A percentile compares a stretch with the other conserved stretches of the same genome.
phyloP scores from a whole-genome alignment of 164 flowering plant genomes.

The Macadamia integrifolia region DNA sequence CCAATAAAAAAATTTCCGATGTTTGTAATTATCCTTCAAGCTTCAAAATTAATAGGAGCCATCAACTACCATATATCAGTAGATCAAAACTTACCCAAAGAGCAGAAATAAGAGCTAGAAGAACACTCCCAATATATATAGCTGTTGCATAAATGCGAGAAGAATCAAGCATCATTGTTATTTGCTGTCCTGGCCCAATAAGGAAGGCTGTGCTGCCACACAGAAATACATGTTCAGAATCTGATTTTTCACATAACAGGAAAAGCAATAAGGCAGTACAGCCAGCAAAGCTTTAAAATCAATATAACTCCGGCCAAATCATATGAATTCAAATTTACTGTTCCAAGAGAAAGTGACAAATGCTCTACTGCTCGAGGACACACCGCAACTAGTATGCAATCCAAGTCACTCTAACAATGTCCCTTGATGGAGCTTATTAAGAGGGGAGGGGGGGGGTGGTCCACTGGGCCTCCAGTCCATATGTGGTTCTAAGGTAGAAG shows the following conservation, averaged over 20 bases:
- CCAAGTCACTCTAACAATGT: too few species aligned
- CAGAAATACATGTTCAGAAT: slow-evolving; percentile 14
- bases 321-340: too few species aligned
- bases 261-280: not conserved
- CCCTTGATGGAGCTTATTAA: too few species aligned
- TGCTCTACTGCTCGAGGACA: too few species aligned
- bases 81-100: slow-evolving; percentile 50
- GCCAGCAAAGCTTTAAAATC: too few species aligned
- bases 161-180: slow-evolving; percentile 80
- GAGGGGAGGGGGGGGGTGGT: too few species aligned
- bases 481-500: too few species aligned
- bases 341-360: too few species aligned
- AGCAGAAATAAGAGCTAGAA: slow-evolving; percentile 74
- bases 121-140: slow-evolving; percentile 63
- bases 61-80: not conserved
- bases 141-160: slow-evolving; percentile 66
- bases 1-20: not conserved
- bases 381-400: too few species aligned
- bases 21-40: not conserved
- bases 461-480: too few species aligned
- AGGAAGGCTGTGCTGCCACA: slow-evolving; percentile 86
- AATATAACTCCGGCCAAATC: too few species aligned
- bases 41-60: not conserved
- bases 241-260: not conserved
- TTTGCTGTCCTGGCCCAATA: slow-evolving; percentile 61